Percentiles rank a stretch among this genome's conserved stretches.
Conservation (phyloP, 2,329 filamentous ascomycete genomes). For the Neodidymelliopsis sp. region DNA sequence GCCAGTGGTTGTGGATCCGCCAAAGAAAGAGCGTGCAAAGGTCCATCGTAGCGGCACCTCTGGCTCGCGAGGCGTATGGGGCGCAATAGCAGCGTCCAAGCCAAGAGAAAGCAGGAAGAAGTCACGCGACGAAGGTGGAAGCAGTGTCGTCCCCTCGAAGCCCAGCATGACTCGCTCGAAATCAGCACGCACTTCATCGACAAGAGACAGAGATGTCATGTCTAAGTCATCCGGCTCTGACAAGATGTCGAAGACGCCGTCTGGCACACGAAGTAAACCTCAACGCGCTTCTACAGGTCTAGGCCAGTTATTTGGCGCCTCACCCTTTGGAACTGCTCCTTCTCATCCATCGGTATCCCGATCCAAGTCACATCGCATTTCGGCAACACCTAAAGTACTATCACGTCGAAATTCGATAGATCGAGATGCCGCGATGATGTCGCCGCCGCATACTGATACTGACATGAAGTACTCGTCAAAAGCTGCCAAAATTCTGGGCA, state of each 20-base stretch:
- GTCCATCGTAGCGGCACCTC: conserved; percentile 72
- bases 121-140: conserved; percentile 41
- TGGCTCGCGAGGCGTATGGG: conserved; percentile 82
- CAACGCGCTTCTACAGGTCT: conserved; percentile 66
- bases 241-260: conserved; percentile 62
- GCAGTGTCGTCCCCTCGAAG: conserved; percentile 41
- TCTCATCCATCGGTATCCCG: conserved; percentile 61
- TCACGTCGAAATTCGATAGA: conserved; percentile 76
- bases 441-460: conserved; percentile 74
- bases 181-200: conserved; percentile 57
- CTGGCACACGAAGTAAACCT: conserved; percentile 58
- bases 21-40: conserved; percentile 77
- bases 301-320: conserved; percentile 66
- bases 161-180: conserved; percentile 62
- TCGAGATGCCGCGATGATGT: conserved; percentile 69
- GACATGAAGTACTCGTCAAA: conserved; percentile 71
- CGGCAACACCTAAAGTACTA: conserved; percentile 63
- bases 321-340: conserved; percentile 48
- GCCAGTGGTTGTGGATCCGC: conserved; percentile 55
- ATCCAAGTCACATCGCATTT: conserved; percentile 71
- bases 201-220: conserved; percentile 66
- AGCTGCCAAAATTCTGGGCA: conserved; percentile 78
- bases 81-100: conserved; percentile 57
- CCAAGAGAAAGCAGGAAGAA: conserved; percentile 52
- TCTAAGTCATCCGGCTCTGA: conserved; percentile 79